phyloP scores from a whole-genome alignment of 2,329 filamentous ascomycete species.

The Dactylellina parvicollis region DNA sequence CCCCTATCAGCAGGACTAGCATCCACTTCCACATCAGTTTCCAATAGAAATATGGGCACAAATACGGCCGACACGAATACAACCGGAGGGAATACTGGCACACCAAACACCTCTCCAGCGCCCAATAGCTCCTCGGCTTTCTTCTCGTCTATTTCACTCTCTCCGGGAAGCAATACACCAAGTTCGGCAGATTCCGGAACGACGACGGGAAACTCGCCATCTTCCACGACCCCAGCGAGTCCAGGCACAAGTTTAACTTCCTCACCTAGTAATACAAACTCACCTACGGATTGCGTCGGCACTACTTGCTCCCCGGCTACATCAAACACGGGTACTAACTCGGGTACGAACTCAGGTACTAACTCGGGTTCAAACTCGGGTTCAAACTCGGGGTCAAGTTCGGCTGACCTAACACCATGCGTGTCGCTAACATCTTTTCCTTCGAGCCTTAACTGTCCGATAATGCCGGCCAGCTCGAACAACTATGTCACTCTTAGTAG shows the following conservation, averaged over 20 bases:
- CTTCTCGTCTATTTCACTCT: not conserved
- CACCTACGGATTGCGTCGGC: not conserved
- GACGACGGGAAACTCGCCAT: not conserved
- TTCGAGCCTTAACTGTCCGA: not conserved
- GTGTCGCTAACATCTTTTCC: not conserved
- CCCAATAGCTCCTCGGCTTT: too few relatives aligned
- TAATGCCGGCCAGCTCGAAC: not conserved
- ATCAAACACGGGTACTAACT: not conserved
- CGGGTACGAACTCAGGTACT: not conserved
- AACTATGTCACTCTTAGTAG: conserved; percentile 6
- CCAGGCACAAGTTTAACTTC: conserved; percentile 3
- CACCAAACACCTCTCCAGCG: not conserved
- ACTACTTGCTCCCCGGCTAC: not conserved
- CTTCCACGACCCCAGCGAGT: not conserved
- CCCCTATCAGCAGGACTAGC: not conserved
- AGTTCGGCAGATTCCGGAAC: conserved; percentile 7
- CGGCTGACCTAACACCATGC: not conserved
- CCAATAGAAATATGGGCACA: not conserved
- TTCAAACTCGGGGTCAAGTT: not conserved
- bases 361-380: not conserved
- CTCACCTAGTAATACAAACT: conserved; percentile 3
- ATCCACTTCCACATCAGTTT: not conserved
- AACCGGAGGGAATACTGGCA: not conserved
- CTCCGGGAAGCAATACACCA: not conserved
- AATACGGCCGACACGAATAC: too few relatives aligned